Percentiles rank a stretch among this genome's conserved stretches.
phyloP scores from a whole-genome alignment of 129 eudicot species.

The Mikania micrantha region DNA sequence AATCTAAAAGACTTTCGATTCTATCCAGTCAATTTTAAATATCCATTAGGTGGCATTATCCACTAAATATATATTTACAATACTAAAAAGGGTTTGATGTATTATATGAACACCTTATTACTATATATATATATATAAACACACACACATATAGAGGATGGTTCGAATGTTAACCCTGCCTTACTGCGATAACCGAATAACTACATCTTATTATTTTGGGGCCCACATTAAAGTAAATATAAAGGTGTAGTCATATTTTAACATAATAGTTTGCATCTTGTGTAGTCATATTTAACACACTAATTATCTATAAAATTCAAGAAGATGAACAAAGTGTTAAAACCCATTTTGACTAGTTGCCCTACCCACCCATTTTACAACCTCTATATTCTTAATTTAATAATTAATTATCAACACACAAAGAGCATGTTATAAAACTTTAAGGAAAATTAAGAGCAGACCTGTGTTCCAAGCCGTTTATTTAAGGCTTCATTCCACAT shows the following conservation, averaged over 20 bases:
- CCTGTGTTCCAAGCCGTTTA: conserved; percentile 95
- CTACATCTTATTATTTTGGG: too few species aligned
- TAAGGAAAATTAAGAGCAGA: conserved; percentile 11
- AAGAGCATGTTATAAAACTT: neutral
- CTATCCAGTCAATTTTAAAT: neutral
- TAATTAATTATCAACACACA: neutral
- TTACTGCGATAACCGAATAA: too few species aligned
- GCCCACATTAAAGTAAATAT: too few species aligned
- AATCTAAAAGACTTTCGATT: neutral
- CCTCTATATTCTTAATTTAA: neutral
- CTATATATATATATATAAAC: too few species aligned
- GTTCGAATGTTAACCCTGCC: too few species aligned
- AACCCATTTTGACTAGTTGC: neutral
- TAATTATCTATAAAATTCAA: neutral
- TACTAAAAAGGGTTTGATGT: neutral
- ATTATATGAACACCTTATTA: too few species aligned
- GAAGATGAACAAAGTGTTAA: neutral
- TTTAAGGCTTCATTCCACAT: conserved; percentile 98
- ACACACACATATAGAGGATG: too few species aligned
- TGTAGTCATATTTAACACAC: neutral
- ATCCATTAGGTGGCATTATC: neutral
- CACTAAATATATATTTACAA: neutral
- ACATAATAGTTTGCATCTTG: neutral
- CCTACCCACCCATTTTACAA: neutral
- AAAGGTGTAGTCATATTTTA: too few species aligned